phyloP scores from a whole-genome alignment of 225 moss, liverwort and hornwort species.

The Anthoceros angustus region DNA sequence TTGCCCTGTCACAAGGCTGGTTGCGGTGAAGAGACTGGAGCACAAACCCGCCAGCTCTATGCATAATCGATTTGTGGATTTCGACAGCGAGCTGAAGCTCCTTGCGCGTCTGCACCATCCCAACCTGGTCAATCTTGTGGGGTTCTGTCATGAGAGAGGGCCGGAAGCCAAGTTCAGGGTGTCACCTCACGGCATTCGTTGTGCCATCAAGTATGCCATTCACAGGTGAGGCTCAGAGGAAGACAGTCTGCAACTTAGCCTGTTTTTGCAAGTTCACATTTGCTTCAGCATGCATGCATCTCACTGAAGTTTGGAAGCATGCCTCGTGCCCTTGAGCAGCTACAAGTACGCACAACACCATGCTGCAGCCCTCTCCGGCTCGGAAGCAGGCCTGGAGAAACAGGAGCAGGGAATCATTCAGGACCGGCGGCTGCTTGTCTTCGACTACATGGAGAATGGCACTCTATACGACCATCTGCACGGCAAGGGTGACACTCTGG shows the following conservation, averaged over 20 bases:
- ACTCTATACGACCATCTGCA: conserved; percentile 2
- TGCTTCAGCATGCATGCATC: neutral
- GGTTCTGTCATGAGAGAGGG: conserved; percentile 8
- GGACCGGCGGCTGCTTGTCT: conserved; percentile 2
- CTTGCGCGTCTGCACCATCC: conserved; percentile 7
- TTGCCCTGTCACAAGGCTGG: neutral
- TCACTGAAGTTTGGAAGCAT: neutral
- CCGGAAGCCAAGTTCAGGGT: neutral
- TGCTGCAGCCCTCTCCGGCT: neutral
- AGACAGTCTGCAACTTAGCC: too few relatives aligned
- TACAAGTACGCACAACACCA: neutral
- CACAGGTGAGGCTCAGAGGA: neutral
- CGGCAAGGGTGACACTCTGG: neutral
- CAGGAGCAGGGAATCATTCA: neutral
- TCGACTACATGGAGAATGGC: conserved; percentile 2
- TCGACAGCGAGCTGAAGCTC: conserved; percentile 9
- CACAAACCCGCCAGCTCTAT: neutral
- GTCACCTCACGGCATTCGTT: neutral
- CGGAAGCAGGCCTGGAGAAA: neutral
- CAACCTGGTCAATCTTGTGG: conserved; percentile 6
- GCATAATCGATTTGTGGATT: neutral
- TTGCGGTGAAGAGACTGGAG: conserved; percentile 4
- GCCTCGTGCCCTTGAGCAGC: neutral
- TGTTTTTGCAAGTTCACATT: neutral
- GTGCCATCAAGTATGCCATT: neutral